These are phyloP conservation scores for Fusarium sp. DNA, from an alignment of 2,329 filamentous ascomycete species.

Conservation along the genomic window DNA sequence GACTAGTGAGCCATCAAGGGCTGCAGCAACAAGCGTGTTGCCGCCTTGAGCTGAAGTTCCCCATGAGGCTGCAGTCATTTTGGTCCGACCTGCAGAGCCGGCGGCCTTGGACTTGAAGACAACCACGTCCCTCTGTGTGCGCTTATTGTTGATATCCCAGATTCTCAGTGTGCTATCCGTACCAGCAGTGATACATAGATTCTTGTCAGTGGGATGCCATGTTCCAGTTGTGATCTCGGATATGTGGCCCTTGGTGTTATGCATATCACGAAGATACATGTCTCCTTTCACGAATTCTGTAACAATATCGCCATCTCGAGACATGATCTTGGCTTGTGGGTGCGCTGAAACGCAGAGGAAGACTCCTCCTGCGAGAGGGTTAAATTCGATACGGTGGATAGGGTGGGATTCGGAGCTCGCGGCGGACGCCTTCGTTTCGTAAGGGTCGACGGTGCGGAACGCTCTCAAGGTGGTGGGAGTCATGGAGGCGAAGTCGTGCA, in stretches of 20 bases:
- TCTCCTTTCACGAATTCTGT: slow-evolving; percentile 97
- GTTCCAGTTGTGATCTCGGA: slow-evolving; percentile 90
- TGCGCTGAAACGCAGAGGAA: slow-evolving; percentile 92
- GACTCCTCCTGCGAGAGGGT: slow-evolving; percentile 82
- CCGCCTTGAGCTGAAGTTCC: slow-evolving; percentile 80
- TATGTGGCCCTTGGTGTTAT: slow-evolving; percentile 97
- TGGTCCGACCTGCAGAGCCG: slow-evolving; percentile 88
- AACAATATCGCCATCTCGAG: slow-evolving; percentile 87
- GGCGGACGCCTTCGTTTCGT: slow-evolving; percentile 77
- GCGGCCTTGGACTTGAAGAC: slow-evolving; percentile 95
- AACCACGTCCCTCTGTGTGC: slow-evolving; percentile 92
- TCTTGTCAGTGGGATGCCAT: slow-evolving; percentile 91
- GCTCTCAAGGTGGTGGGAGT: slow-evolving; percentile 94
- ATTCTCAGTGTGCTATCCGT: slow-evolving; percentile 96
- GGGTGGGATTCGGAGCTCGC: slow-evolving; percentile 86
- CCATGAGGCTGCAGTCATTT: slow-evolving; percentile 96
- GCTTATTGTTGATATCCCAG: slow-evolving; percentile 95
- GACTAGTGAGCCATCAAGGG: slow-evolving; percentile 88
- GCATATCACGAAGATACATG: slow-evolving; percentile 97
- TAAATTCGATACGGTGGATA: slow-evolving; percentile 89
- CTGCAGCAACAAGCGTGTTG: slow-evolving; percentile 85
- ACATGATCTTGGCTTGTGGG: slow-evolving; percentile 90
- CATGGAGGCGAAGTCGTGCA: slow-evolving; percentile 97
- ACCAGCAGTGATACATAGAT: slow-evolving; percentile 89
- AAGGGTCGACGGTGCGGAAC: slow-evolving; percentile 93